phyloP scores from a whole-genome alignment of 352 stramenopile species.

The Globisporangium acanthophoron region DNA sequence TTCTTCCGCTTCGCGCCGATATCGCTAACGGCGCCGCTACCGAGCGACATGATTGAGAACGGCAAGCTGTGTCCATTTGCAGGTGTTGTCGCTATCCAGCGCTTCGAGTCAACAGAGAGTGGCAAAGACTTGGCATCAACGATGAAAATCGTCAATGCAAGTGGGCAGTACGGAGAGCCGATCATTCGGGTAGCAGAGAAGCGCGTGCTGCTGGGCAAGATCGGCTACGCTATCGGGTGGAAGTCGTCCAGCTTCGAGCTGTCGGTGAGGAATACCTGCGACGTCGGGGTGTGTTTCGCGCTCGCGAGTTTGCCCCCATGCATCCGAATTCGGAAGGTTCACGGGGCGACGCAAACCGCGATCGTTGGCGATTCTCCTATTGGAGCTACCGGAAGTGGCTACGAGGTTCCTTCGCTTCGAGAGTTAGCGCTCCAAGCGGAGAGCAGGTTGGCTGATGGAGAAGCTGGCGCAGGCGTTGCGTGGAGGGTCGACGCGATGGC shows the following conservation, averaged over 20 bases:
- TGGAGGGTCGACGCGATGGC: constrained; percentile 49
- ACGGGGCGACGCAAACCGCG: constrained; percentile 21
- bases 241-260: constrained; percentile 64
- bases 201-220: constrained; percentile 64
- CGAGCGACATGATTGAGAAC: constrained; percentile 45
- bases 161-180: constrained; percentile 60
- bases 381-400: not conserved
- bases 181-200: constrained; percentile 49
- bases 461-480: constrained; percentile 6
- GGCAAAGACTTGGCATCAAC: constrained; percentile 41
- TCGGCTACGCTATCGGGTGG: constrained; percentile 77
- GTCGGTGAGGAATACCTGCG: constrained; percentile 61
- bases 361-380: constrained; percentile 15
- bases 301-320: constrained; percentile 49
- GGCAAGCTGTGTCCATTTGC: constrained; percentile 52
- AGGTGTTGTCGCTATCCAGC: constrained; percentile 75
- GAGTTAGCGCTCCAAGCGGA: constrained; percentile 37
- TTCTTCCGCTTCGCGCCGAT: constrained; percentile 69
- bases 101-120: constrained; percentile 27
- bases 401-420: constrained; percentile 30
- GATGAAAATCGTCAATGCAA: constrained; percentile 55
- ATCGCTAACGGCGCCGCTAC: constrained; percentile 41
- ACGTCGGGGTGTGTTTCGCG: constrained; percentile 52
- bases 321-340: constrained; percentile 43
- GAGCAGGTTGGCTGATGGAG: constrained; percentile 8